A percentile compares a stretch with the other conserved stretches of the same genome.
Evolutionary conservation across 495 filamentous ascomycete species (phyloP).

Genomic region (Podospora pseudoanserina): DNA sequence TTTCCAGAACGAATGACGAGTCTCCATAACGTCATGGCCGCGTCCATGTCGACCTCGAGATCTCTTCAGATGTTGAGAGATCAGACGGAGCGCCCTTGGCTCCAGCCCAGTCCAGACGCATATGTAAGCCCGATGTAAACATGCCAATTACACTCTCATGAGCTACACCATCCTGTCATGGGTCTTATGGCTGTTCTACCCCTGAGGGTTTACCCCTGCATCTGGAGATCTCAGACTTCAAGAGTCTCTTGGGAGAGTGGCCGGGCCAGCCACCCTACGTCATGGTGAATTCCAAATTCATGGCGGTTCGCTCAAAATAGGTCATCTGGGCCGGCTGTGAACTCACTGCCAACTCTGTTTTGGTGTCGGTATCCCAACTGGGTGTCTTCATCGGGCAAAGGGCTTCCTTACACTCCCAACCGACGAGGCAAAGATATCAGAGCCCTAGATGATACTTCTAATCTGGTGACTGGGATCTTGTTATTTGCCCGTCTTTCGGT

Average conservation of each 20-base stretch:
- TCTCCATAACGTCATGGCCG: background rate
- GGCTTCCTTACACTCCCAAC: background rate
- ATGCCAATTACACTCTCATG: background rate
- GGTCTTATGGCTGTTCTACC: background rate
- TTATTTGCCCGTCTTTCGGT: background rate
- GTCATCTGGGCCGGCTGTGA: background rate
- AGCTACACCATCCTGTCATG: background rate
- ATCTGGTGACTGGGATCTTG: background rate
- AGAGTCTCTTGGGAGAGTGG: background rate
- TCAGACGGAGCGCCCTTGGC: background rate
- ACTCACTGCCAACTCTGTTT: background rate
- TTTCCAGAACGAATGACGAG: background rate
- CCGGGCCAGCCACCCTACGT: background rate
- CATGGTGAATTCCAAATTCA: background rate
- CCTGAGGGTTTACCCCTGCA: background rate
- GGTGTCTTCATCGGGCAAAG: background rate
- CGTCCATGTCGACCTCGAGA: background rate
- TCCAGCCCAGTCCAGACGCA: background rate
- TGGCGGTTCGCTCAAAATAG: background rate
- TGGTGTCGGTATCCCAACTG: background rate
- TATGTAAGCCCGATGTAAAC: background rate
- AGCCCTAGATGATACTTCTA: background rate
- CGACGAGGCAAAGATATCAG: background rate
- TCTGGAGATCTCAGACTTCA: background rate
- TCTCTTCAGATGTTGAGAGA: background rate